Base-by-base conservation (phyloP, 2,329 filamentous ascomycete species). In the Penicillium aurantiogriseum region DNA sequence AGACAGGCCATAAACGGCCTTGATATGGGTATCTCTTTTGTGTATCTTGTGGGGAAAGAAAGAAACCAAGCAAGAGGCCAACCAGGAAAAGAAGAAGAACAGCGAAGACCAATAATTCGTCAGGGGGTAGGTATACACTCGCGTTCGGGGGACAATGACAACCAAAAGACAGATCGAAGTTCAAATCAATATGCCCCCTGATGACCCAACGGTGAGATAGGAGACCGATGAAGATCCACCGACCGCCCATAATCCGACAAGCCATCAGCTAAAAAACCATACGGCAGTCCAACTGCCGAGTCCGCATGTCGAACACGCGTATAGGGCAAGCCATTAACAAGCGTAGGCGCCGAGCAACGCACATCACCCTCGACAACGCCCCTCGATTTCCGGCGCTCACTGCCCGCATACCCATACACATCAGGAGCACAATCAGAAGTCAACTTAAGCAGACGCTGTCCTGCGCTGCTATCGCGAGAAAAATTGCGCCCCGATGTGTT, bases 241-340 rank as follows among this genome's bases (percentile, higher is more conserved):
- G 51, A 46, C n/a, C 50, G 63, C 48, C 57, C 54, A 61, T 66
- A 70, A 42, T 63, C 66, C 9, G 63, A 35, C 31, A 67, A 42
- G 19, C 56, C 40, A 42, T 71, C 66, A 8, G 63, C 52, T 15
- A 66, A 44, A 8, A 68, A 48, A 13, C 57, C 60, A 46, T 64
- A 67, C 3, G 65, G 46, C 19, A 65, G 57, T 13, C 19, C 50
- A 46, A 35, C 21, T 6, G 21, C 23, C 31, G 57, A 35, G 40
- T 68, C 65, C 5, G 58, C 21, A 21, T 64, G 66, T 43, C 61
- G 65, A n/a, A 70, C 65, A 25, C 71, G 75, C 11, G 67, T 70
- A 45, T 80, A 80, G 17, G 65, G 66, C 31, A 77, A 67, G 3
- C 77, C 78, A 42, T 70, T 79, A 31, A 78, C 67, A 7, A 80